Percentiles rank a stretch among this genome's conserved stretches.
Evolutionary conservation across 257 asterid genomes (phyloP).

Genomic region (Petunia axillaris): DNA sequence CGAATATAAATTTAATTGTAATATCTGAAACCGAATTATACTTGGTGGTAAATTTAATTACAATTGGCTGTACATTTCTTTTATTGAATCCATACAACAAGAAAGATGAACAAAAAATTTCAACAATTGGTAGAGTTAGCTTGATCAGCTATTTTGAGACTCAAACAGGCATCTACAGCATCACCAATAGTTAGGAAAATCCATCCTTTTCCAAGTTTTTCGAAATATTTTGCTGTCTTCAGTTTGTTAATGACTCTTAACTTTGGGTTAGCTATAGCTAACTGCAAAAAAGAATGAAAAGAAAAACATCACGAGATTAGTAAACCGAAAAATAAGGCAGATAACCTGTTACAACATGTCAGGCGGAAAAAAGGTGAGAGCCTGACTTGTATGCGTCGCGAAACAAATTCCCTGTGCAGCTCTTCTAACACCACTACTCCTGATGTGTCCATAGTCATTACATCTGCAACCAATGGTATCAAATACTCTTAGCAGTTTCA

Average conservation of each 20-base stretch:
- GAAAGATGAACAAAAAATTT: neutral
- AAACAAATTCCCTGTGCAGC: conserved; percentile 49
- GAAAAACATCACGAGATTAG: neutral
- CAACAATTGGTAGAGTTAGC: conserved; percentile 34
- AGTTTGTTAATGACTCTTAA: conserved; percentile 71
- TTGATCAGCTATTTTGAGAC: conserved; percentile 43
- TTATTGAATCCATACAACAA: neutral
- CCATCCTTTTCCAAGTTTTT: conserved; percentile 55
- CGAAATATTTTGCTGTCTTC: conserved; percentile 53
- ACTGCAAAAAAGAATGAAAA: conserved; percentile 39
- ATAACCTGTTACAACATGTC: neutral
- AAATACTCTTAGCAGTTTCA: neutral
- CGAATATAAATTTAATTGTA: no score
- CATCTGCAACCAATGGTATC: conserved; percentile 45
- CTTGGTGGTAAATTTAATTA: no score
- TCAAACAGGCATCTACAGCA: conserved; percentile 58
- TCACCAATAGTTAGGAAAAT: conserved; percentile 61
- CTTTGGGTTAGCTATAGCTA: conserved; percentile 69
- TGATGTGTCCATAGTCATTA: conserved; percentile 68
- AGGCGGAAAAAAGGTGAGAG: neutral
- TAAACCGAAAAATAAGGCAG: neutral
- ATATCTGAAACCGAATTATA: no score
- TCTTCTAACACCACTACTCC: conserved; percentile 72
- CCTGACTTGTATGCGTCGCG: conserved; percentile 54
- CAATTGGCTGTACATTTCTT: neutral